Conservation (phyloP, 768 basidiomycete genomes). For the Lactarius hengduanensis region DNA sequence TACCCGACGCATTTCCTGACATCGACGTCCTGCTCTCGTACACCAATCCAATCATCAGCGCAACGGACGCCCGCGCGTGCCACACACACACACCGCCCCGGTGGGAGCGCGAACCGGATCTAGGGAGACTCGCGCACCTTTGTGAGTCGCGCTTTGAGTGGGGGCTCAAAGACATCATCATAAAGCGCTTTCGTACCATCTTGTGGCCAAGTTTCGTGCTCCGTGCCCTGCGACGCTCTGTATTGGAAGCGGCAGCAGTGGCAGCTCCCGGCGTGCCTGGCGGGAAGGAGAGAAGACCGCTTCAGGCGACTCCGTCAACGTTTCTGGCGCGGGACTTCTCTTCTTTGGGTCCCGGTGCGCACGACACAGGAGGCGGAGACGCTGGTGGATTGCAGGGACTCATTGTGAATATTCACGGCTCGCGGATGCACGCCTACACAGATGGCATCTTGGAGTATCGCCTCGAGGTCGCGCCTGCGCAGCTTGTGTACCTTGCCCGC, state of each 20-base stretch:
- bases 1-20: conserved; percentile 58
- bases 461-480: conserved; percentile 66
- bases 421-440: conserved; percentile 66
- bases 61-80: no score
- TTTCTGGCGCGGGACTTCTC: conserved; percentile 59
- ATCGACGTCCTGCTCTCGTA: conserved; percentile 64
- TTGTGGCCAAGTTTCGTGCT: conserved; percentile 76
- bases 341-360: conserved; percentile 39
- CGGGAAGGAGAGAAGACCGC: background rate
- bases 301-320: conserved; percentile 44
- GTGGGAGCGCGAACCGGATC: conserved; percentile 31
- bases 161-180: conserved; percentile 80
- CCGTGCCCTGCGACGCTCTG: conserved; percentile 65
- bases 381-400: conserved; percentile 41
- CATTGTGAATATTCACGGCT: conserved; percentile 64
- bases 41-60: no score
- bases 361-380: conserved; percentile 36
- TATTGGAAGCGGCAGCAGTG: conserved; percentile 35
- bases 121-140: conserved; percentile 66
- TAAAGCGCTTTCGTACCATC: conserved; percentile 79
- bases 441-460: conserved; percentile 77
- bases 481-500: conserved; percentile 62
- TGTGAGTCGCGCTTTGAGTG: conserved; percentile 93
- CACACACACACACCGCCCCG: no score
- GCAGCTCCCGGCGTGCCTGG: conserved; percentile 27